phyloP scores from a whole-genome alignment of 2,329 filamentous ascomycete species.

The Oidium heveae region DNA sequence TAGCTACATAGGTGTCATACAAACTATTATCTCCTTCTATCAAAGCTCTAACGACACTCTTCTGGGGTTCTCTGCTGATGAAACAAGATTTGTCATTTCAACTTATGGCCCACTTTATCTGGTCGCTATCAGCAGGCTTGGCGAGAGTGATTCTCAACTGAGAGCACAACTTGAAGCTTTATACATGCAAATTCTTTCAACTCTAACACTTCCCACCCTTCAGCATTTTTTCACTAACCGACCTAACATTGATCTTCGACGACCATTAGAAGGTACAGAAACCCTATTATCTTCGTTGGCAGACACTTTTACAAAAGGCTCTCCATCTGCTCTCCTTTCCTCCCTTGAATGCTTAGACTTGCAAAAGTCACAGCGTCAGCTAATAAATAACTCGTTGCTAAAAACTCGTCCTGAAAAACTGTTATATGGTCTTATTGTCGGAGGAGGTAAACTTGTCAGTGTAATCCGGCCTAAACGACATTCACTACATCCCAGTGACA shows the following conservation, averaged over 20 bases:
- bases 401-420: slow-evolving; percentile 54
- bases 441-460: slow-evolving; percentile 76
- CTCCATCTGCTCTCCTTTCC: slow-evolving; percentile 65
- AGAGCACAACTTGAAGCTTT: slow-evolving; percentile 72
- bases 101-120: slow-evolving; percentile 76
- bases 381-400: slow-evolving; percentile 70
- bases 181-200: slow-evolving; percentile 96
- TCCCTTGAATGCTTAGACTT: slow-evolving; percentile 85
- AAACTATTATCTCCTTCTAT: slow-evolving; percentile 95
- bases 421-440: slow-evolving; percentile 81
- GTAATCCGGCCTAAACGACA: slow-evolving; percentile 87
- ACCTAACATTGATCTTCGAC: slow-evolving; percentile 78
- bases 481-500: slow-evolving; percentile 79
- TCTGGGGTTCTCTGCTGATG: slow-evolving; percentile 64
- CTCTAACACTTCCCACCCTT: slow-evolving; percentile 67
- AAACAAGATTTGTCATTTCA: slow-evolving; percentile 61
- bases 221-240: slow-evolving; percentile 70
- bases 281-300: slow-evolving; percentile 72
- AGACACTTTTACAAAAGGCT: slow-evolving; percentile 84
- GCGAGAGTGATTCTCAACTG: slow-evolving; percentile 79
- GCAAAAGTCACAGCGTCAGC: slow-evolving; percentile 60
- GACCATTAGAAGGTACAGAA: slow-evolving; percentile 78
- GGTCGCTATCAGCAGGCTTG: slow-evolving; percentile 72
- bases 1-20: slow-evolving; percentile 79
- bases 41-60: slow-evolving; percentile 56